A percentile compares a stretch with the other conserved stretches of the same genome.
Conservation (phyloP, 352 stramenopile species). For the Globisporangium barbulae region DNA sequence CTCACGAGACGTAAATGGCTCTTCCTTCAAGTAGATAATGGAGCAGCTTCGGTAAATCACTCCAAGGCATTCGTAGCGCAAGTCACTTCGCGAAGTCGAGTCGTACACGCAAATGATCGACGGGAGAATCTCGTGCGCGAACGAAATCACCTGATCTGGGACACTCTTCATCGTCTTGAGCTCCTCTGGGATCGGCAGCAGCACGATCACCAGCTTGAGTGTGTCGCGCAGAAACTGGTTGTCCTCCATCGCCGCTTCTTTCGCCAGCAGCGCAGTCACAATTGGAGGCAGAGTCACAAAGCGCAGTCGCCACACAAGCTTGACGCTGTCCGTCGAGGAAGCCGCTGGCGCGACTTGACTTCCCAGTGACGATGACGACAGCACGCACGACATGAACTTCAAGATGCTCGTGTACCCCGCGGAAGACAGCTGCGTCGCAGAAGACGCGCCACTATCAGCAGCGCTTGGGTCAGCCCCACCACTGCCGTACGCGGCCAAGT, state of each 20-base stretch:
- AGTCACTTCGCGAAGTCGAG: conserved; percentile 36
- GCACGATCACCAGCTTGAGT: conserved; percentile 49
- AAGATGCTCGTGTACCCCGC: conserved; percentile 39
- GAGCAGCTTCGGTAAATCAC: conserved; percentile 49
- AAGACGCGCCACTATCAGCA: neutral
- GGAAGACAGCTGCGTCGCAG: conserved; percentile 20
- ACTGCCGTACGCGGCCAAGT: conserved; percentile 28
- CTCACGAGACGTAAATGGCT: conserved; percentile 26
- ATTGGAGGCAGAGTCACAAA: conserved; percentile 44
- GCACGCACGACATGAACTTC: conserved; percentile 37
- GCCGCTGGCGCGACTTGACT: neutral
- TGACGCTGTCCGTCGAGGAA: neutral
- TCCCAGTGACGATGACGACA: conserved; percentile 19
- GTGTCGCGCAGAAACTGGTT: conserved; percentile 48
- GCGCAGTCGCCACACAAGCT: conserved; percentile 27
- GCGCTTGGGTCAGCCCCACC: conserved; percentile 2
- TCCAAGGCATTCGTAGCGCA: conserved; percentile 53
- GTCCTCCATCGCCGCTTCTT: conserved; percentile 39
- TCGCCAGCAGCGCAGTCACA: conserved; percentile 38
- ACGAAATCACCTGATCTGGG: conserved; percentile 23
- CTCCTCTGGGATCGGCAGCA: conserved; percentile 41
- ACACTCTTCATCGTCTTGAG: conserved; percentile 20
- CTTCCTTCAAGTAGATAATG: conserved; percentile 31
- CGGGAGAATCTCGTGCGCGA: conserved; percentile 44
- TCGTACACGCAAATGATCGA: conserved; percentile 58